phyloP scores from a whole-genome alignment of 176 grass and related monocot genomes.

The Raddia guianensis region DNA sequence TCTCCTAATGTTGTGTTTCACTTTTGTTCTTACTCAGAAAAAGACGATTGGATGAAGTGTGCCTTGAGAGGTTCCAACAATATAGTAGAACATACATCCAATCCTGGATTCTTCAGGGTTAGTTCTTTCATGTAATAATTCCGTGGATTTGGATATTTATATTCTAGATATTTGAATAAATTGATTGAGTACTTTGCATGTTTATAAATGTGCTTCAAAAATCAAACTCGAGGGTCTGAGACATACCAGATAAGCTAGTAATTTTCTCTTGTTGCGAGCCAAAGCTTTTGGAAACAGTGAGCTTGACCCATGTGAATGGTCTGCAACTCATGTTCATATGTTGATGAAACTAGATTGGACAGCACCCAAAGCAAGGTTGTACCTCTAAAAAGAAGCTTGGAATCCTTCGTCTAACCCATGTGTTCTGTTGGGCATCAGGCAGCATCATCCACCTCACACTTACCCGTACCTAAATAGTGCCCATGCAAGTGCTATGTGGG shows the following conservation, averaged over 20 bases:
- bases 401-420: neutral
- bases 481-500: neutral
- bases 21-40: constrained; percentile 50
- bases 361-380: neutral
- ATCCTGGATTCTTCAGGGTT: constrained; percentile 97
- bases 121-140: constrained; percentile 5
- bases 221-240: neutral
- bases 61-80: constrained; percentile 86
- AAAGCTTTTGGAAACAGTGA: neutral
- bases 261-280: neutral
- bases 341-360: neutral
- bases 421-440: neutral
- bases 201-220: constrained; percentile 9
- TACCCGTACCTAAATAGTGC: neutral
- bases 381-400: neutral
- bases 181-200: constrained; percentile 9
- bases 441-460: neutral
- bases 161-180: neutral
- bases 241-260: neutral
- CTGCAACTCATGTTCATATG: neutral
- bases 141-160: neutral
- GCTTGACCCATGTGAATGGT: neutral
- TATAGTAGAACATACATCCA: constrained; percentile 91
- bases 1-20: neutral
- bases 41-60: constrained; percentile 83